Evolutionary conservation across 2,329 filamentous ascomycete genomes (phyloP), one percentile per base, ranked within the genome.

Genomic region (Aureobasidium sp.): DNA sequence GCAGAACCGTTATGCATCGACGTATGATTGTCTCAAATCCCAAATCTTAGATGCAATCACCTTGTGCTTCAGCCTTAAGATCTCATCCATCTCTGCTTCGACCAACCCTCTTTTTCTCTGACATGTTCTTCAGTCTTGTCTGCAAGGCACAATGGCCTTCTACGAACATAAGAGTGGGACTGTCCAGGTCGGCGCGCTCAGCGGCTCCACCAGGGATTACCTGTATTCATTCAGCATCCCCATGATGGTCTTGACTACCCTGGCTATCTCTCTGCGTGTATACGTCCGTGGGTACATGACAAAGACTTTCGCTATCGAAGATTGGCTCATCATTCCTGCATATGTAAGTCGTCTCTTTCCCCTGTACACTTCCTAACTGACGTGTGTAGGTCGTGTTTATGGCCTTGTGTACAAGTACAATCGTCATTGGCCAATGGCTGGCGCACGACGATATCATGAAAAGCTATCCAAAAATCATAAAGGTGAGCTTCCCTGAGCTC

Each of bases 281-380:
- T 63, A 63, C 21, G 53, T 59, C 27, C 62, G 62, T 9, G 53
- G 50, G n/a, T 61, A 62, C 32, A 58, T 63, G 39, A 63, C 53
- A 6, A 52, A 45, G 29, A 55, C 59, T 16, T 61, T 63, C 21
- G 59, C 52, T 15, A 15, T 50, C 27, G 62, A 62, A 25, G 62
- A 63, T 25, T 62, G 59, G 59, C 44, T 63, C 16, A 48, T 63
- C 21, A 55, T 63, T 4, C 54, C 59, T 25, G 62, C 62, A 52
- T 62, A 59, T 16, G 62, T 63, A 59, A 6, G 41, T 16, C 29
- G 16, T 36, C 53, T 11, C 25, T 21, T 16, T 36, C 4, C 21
- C 36, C 27, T 29, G 3, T 15, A 11, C 7, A 11, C 11, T 3
- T 25, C 32, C 36, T 11, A 5, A 6, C 27, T 54, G 9, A 54